These are phyloP conservation scores for Exophiala xenobiotica DNA, from an alignment of 2,329 filamentous ascomycete genomes.

Conservation along the genomic window DNA sequence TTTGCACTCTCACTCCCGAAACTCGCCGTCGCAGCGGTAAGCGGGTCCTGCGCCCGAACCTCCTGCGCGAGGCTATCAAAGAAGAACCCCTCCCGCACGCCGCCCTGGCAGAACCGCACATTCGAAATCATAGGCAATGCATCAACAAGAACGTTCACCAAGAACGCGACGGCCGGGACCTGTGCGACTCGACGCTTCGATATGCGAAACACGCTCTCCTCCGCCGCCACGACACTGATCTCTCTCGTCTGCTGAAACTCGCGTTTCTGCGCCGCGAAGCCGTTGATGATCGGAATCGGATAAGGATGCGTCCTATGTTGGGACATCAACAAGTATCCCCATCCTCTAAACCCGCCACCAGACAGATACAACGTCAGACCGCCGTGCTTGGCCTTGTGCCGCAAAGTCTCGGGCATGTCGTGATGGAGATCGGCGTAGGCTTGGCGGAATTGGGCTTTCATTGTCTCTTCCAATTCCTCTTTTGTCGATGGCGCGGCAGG, in stretches of 20 bases:
- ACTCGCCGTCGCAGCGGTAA: slow-evolving; percentile 60
- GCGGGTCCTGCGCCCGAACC: slow-evolving; percentile 64
- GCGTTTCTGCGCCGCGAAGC: slow-evolving; percentile 76
- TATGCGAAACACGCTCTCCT: slow-evolving; percentile 62
- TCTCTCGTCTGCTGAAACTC: slow-evolving; percentile 71
- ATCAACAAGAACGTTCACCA: slow-evolving; percentile 72
- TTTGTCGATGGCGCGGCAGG: too few species aligned
- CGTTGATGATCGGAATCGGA: slow-evolving; percentile 78
- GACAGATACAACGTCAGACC: slow-evolving; percentile 77
- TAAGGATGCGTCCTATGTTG: slow-evolving; percentile 72
- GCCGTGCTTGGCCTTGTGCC: slow-evolving; percentile 44
- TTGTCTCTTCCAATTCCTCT: slow-evolving; percentile 34
- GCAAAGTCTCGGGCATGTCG: slow-evolving; percentile 55
- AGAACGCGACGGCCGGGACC: slow-evolving; percentile 77
- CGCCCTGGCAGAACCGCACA: slow-evolving; percentile 82
- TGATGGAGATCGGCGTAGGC: slow-evolving; percentile 57
- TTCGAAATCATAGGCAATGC: slow-evolving; percentile 68
- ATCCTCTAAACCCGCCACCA: slow-evolving; percentile 85
- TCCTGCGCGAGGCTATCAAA: slow-evolving; percentile 58
- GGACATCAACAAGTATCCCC: slow-evolving; percentile 86
- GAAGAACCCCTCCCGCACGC: slow-evolving; percentile 79
- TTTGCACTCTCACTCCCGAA: slow-evolving; percentile 49
- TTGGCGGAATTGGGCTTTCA: slow-evolving; percentile 57
- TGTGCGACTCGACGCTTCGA: slow-evolving; percentile 76
- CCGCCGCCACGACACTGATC: slow-evolving; percentile 57